Evolutionary conservation across 306 rosid species (phyloP).

Genomic region (Quillaja saponaria): DNA sequence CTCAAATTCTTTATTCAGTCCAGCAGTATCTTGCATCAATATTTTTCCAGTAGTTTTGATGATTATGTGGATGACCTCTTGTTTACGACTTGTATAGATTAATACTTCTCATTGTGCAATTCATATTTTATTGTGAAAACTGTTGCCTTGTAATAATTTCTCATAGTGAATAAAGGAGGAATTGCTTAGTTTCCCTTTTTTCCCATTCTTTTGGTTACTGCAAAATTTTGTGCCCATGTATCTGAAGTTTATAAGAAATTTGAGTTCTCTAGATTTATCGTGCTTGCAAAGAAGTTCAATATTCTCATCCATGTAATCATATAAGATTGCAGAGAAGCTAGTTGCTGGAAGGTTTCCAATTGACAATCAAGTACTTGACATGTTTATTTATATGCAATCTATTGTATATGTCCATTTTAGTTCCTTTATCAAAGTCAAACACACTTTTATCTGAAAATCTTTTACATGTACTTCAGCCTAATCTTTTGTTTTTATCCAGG

Average conservation of each 20-base stretch:
- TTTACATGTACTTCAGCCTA: slow-evolving; percentile 1
- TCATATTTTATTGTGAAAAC: no score
- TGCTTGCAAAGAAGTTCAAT: slow-evolving; percentile 9
- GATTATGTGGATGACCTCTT: not conserved
- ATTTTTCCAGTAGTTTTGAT: no score
- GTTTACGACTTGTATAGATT: no score
- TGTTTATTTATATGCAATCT: slow-evolving; percentile 1
- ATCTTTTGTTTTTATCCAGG: slow-evolving; percentile 46
- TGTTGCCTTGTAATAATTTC: not conserved
- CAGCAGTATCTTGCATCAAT: no score
- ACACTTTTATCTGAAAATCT: not conserved
- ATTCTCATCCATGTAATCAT: slow-evolving; percentile 4
- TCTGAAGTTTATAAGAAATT: slow-evolving; percentile 8
- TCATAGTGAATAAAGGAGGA: not conserved
- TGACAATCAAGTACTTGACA: not conserved
- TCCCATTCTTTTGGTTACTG: not conserved
- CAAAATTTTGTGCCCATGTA: not conserved
- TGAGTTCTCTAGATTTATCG: not conserved
- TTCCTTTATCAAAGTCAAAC: not conserved
- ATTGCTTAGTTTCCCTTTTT: not conserved
- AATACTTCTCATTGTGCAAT: no score
- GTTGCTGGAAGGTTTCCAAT: not conserved
- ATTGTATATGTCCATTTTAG: not conserved
- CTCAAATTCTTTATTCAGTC: no score
- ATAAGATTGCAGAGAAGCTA: slow-evolving; percentile 3